These are phyloP conservation scores for Bipolaris bicolor DNA, from an alignment of 2,329 filamentous ascomycete genomes.

Conservation along the genomic window DNA sequence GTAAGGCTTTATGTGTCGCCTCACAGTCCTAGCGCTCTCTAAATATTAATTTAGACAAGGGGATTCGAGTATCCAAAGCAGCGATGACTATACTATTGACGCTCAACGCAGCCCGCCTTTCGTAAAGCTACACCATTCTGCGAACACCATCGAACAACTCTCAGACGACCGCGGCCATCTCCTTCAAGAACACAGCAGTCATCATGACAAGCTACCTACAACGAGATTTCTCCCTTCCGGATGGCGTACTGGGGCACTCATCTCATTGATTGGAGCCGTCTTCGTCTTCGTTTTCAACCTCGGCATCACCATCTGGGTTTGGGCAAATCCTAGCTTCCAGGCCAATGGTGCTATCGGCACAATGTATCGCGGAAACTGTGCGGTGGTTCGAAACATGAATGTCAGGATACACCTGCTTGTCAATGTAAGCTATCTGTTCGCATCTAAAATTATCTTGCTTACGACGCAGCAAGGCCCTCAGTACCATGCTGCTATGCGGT, in stretches of 20 bases:
- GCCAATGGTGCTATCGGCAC: neutral
- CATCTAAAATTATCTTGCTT: neutral
- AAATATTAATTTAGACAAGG: neutral
- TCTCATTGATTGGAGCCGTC: neutral
- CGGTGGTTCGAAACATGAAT: neutral
- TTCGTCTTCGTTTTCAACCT: neutral
- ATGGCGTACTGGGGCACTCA: neutral
- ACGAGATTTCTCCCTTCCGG: neutral
- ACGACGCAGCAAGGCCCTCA: constrained; percentile 54
- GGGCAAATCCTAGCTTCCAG: neutral
- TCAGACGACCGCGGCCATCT: neutral
- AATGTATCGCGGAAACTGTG: neutral
- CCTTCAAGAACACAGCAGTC: neutral
- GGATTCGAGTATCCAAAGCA: neutral
- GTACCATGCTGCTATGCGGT: constrained; percentile 34
- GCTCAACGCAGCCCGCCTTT: neutral
- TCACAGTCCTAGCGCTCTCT: neutral
- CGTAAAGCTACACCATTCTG: neutral
- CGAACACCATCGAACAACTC: neutral
- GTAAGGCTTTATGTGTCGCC: neutral
- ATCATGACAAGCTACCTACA: neutral
- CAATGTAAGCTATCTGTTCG: neutral
- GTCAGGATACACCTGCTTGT: neutral
- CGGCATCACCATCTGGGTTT: neutral
- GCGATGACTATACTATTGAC: too few species aligned